These are phyloP conservation scores for Drechslerella dactyloides DNA, from an alignment of 2,329 filamentous ascomycete genomes.

Conservation along the genomic window DNA sequence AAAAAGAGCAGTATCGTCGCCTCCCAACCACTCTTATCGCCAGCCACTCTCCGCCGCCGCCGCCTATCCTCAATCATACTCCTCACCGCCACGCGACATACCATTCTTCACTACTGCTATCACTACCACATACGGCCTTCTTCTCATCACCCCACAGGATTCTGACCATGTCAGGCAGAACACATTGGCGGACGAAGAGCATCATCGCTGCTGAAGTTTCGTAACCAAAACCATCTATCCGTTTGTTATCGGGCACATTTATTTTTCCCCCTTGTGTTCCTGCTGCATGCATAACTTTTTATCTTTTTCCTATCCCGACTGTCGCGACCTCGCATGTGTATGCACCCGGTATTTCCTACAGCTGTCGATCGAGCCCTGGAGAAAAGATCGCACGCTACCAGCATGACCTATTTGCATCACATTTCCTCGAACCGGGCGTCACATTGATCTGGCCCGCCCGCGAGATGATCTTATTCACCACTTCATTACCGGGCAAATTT, in stretches of 20 bases:
- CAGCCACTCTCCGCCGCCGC: background rate
- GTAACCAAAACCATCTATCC: too few relatives aligned
- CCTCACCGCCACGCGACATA: background rate
- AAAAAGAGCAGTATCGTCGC: conserved; percentile 32
- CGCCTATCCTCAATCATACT: background rate
- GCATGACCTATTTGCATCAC: too few relatives aligned
- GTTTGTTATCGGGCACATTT: background rate
- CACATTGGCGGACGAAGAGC: conserved; percentile 49
- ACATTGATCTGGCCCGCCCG: background rate
- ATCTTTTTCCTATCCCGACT: conserved; percentile 11
- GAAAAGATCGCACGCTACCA: conserved; percentile 3
- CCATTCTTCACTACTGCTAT: conserved; percentile 3
- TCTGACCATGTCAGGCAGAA: conserved; percentile 48
- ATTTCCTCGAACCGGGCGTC: too few relatives aligned
- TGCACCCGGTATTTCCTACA: conserved; percentile 9
- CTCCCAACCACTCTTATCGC: conserved; percentile 20
- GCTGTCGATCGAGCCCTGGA: conserved; percentile 41
- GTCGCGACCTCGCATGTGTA: background rate
- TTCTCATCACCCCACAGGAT: conserved; percentile 43
- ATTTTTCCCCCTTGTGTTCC: conserved; percentile 1
- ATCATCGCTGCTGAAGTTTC: too few relatives aligned
- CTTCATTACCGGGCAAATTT: background rate
- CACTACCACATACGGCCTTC: conserved; percentile 10
- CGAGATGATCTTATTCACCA: conserved; percentile 2
- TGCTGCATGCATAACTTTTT: conserved; percentile 16